These are phyloP conservation scores for Boletus reticulatus DNA, from an alignment of 768 basidiomycete species.

Conservation along the genomic window DNA sequence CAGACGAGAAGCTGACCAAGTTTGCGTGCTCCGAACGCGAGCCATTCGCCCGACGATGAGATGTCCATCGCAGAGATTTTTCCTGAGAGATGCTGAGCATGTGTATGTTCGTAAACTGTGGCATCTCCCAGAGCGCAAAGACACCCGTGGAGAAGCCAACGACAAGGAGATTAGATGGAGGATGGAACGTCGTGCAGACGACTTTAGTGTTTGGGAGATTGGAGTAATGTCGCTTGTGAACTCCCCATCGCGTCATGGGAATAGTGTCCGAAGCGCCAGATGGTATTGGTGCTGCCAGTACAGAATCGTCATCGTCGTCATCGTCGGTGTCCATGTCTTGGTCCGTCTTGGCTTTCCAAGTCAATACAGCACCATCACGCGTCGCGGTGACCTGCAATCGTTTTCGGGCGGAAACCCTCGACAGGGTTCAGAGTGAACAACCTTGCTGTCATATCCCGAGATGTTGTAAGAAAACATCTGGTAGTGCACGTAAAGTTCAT, in stretches of 20 bases:
- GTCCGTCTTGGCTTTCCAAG: constrained; percentile 80
- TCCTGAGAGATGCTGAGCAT: constrained; percentile 97
- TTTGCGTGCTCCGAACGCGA: constrained; percentile 93
- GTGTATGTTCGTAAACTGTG: constrained; percentile 88
- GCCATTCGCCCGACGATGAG: constrained; percentile 93
- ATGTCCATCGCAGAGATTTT: constrained; percentile 92
- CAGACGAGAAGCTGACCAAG: constrained; percentile 97
- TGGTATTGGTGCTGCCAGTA: constrained; percentile 45
- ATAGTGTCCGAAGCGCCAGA: constrained; percentile 46
- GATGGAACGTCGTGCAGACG: constrained; percentile 85
- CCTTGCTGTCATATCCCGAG: constrained; percentile 94
- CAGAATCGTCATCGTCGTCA: constrained; percentile 43
- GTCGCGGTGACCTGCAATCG: constrained; percentile 92
- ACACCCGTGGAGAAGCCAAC: constrained; percentile 94
- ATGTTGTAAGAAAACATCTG: constrained; percentile 93
- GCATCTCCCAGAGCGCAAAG: constrained; percentile 98
- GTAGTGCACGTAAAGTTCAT: neutral
- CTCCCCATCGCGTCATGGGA: constrained; percentile 86
- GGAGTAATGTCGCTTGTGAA: constrained; percentile 88
- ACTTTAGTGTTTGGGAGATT: constrained; percentile 86
- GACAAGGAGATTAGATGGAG: constrained; percentile 78
- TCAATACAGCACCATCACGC: constrained; percentile 95
- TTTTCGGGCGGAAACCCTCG: constrained; percentile 94
- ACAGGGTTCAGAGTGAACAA: constrained; percentile 90
- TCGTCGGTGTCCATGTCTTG: constrained; percentile 52